Evolutionary conservation across 2,329 filamentous ascomycete genomes (phyloP).

Genomic region (Trichothecium roseum): DNA sequence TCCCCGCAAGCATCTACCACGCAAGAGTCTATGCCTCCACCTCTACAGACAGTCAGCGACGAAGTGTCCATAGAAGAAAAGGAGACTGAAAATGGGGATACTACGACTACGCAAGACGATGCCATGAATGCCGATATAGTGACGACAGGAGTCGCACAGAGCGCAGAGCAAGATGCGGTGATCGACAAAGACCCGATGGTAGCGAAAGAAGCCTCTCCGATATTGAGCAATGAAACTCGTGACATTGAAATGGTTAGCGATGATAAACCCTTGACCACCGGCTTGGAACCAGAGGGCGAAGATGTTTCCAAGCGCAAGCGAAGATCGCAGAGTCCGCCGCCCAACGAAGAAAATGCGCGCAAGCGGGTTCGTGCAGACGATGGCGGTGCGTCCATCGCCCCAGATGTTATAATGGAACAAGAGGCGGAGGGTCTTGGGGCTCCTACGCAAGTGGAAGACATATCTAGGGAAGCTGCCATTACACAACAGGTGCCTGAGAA

Average conservation of each 20-base stretch:
- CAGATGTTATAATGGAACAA: neutral
- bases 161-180: no score
- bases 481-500: no score
- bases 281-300: no score
- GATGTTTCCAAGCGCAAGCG: conserved; percentile 58
- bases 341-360: conserved; percentile 39
- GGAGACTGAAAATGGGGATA: neutral
- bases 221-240: no score
- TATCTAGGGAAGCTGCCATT: no score
- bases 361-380: conserved; percentile 43
- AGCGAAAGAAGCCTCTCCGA: no score
- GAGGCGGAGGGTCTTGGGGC: neutral
- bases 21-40: neutral
- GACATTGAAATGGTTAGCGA: no score
- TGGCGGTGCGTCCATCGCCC: neutral
- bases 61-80: conserved; percentile 2
- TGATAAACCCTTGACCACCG: no score
- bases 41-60: neutral
- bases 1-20: neutral
- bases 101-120: conserved; percentile 1
- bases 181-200: no score
- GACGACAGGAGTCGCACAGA: no score
- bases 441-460: no score
- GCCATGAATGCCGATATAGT: no score
- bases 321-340: conserved; percentile 51